Conservation (phyloP, 768 basidiomycete species). For the Heimioporus sp. region DNA sequence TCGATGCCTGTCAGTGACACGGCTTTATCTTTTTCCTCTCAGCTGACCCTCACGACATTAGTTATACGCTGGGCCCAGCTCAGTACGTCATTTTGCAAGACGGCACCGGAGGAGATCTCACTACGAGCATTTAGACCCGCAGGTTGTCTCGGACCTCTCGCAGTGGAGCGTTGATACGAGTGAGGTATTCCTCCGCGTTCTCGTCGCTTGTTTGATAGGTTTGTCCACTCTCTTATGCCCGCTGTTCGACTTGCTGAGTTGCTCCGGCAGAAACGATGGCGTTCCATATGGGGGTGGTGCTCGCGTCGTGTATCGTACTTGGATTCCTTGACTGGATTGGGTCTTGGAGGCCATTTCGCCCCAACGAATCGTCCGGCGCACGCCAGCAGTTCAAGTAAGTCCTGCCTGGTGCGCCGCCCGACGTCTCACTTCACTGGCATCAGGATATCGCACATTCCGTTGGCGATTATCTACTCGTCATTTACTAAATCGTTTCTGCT, state of each 20-base stretch:
- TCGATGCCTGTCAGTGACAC: constrained; percentile 68
- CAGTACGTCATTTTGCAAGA: constrained; percentile 37
- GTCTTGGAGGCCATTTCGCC: constrained; percentile 19
- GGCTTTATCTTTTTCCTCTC: neutral
- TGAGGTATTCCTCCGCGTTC: constrained; percentile 51
- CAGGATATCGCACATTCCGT: constrained; percentile 71
- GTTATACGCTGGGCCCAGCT: constrained; percentile 81
- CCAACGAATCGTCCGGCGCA: constrained; percentile 43
- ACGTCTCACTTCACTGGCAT: neutral
- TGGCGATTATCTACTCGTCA: constrained; percentile 82
- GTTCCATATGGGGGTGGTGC: constrained; percentile 67
- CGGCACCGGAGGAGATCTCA: neutral
- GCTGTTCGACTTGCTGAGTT: neutral
- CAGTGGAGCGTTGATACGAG: constrained; percentile 55
- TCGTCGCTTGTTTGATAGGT: constrained; percentile 68
- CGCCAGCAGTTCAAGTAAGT: constrained; percentile 60
- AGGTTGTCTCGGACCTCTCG: constrained; percentile 35
- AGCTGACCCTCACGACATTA: constrained; percentile 24
- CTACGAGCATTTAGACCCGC: constrained; percentile 34
- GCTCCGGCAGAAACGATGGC: constrained; percentile 61
- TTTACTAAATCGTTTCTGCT: constrained; percentile 81
- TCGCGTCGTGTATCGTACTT: constrained; percentile 55
- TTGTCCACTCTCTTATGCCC: constrained; percentile 3
- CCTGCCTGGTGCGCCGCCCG: too few species aligned
- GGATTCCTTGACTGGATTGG: constrained; percentile 37